phyloP scores from a whole-genome alignment of 768 basidiomycete species.

The Hypholoma sublateritium region DNA sequence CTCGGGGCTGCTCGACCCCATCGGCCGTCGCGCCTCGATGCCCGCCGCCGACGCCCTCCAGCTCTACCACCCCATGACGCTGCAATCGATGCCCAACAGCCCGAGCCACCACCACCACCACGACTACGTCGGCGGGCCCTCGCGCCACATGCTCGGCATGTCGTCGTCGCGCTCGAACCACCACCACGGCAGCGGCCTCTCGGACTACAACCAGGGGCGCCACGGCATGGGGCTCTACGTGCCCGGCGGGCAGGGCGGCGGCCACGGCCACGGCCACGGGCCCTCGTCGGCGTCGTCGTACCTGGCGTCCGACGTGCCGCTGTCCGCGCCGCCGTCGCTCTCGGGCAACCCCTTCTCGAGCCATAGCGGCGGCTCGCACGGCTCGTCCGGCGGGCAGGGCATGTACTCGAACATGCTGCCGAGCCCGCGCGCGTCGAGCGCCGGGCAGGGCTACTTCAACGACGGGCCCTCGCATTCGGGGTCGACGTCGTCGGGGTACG shows the following conservation, averaged over 20 bases:
- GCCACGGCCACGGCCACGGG: conserved; percentile 3
- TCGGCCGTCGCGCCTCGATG: conserved; percentile 63
- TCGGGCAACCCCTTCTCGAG: conserved; percentile 43
- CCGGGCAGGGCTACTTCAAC: conserved; percentile 31
- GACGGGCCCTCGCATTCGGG: conserved; percentile 38
- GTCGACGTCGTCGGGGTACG: conserved; percentile 46
- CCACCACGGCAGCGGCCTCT: conserved; percentile 34
- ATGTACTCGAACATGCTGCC: conserved; percentile 36
- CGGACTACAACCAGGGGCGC: conserved; percentile 35
- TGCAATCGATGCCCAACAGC: conserved; percentile 56
- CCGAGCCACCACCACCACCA: conserved; percentile 36
- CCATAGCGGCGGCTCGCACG: conserved; percentile 26
- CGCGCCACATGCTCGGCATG: conserved; percentile 47
- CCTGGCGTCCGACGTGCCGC: conserved; percentile 44
- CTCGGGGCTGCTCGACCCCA: conserved; percentile 39
- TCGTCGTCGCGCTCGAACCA: conserved; percentile 34
- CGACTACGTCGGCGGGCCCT: conserved; percentile 37
- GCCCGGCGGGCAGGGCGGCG: conserved; percentile 45
- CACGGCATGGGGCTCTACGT: conserved; percentile 30
- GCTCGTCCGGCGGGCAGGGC: conserved; percentile 27
- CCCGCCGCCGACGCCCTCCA: conserved; percentile 67
- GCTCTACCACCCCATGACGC: conserved; percentile 77
- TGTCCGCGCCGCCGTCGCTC: conserved; percentile 53
- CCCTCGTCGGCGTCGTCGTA: conserved; percentile 31
- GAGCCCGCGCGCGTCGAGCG: conserved; percentile 35